phyloP scores from a whole-genome alignment of 257 asterid species.

The Penstemon barbatus region DNA sequence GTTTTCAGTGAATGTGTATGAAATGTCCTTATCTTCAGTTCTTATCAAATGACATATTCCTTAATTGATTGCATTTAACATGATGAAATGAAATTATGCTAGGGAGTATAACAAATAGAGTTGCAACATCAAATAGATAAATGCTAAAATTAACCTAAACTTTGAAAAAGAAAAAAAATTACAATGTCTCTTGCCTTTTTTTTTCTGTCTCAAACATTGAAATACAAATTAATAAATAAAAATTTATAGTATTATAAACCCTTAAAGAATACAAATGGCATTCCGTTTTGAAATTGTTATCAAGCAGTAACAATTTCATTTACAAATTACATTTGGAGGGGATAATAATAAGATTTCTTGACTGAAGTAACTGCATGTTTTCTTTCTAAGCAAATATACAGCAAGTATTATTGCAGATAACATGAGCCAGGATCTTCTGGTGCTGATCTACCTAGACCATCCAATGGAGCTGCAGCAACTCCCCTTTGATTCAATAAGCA shows the following conservation, averaged over 20 bases:
- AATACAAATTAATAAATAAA: not conserved
- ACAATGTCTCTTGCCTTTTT: no score
- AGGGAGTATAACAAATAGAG: no score
- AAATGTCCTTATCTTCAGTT: no score
- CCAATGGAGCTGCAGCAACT: conserved; percentile 81
- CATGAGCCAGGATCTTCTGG: conserved; percentile 82
- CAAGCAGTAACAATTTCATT: conserved; percentile 26
- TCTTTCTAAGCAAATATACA: not conserved
- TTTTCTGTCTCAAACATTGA: no score
- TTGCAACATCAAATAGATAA: no score
- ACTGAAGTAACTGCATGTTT: conserved; percentile 11
- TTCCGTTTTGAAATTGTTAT: conserved; percentile 1
- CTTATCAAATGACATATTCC: no score
- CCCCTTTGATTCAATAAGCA: conserved; percentile 89
- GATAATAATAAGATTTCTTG: not conserved
- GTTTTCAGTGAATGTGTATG: no score
- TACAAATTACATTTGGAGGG: conserved; percentile 29
- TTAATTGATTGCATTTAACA: no score
- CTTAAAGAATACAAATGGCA: conserved; percentile 3
- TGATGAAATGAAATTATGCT: no score
- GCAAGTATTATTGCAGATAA: conserved; percentile 43
- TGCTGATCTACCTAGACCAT: conserved; percentile 59
- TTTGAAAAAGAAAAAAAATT: no score
- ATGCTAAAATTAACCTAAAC: no score
- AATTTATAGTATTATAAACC: not conserved